phyloP scores from a whole-genome alignment of 495 filamentous ascomycete species.

The Schizothecium vesticola region DNA sequence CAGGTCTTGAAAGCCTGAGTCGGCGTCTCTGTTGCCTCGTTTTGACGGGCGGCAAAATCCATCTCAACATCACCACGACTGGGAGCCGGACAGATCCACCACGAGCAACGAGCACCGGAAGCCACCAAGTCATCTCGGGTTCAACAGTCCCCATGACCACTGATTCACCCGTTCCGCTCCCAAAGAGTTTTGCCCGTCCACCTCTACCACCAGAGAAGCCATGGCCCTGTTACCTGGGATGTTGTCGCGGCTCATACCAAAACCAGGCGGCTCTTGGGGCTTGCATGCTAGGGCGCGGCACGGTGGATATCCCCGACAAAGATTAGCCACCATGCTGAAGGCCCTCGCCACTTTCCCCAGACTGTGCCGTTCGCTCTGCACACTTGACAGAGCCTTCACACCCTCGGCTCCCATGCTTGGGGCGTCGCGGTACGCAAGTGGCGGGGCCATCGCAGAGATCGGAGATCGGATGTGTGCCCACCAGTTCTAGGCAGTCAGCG shows the following conservation, averaged over 20 bases:
- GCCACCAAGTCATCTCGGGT: not conserved
- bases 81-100: not conserved
- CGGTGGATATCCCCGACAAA: not conserved
- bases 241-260: not conserved
- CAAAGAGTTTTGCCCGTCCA: not conserved
- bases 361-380: not conserved
- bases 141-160: not conserved
- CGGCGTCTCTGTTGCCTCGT: not conserved
- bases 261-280: not conserved
- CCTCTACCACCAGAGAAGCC: not conserved
- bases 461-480: not conserved
- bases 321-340: not conserved
- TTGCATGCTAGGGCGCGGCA: not conserved
- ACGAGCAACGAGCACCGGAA: not conserved
- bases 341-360: not conserved
- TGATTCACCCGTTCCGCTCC: slow-evolving; percentile 22
- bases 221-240: not conserved
- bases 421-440: not conserved
- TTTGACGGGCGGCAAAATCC: not conserved
- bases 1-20: not conserved
- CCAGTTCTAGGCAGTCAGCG: not conserved
- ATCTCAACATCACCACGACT: not conserved
- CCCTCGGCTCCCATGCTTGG: not conserved
- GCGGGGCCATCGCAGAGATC: not conserved
- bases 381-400: not conserved